phyloP scores from a whole-genome alignment of 2,329 filamentous ascomycete genomes.

The Cladosporium sp. region DNA sequence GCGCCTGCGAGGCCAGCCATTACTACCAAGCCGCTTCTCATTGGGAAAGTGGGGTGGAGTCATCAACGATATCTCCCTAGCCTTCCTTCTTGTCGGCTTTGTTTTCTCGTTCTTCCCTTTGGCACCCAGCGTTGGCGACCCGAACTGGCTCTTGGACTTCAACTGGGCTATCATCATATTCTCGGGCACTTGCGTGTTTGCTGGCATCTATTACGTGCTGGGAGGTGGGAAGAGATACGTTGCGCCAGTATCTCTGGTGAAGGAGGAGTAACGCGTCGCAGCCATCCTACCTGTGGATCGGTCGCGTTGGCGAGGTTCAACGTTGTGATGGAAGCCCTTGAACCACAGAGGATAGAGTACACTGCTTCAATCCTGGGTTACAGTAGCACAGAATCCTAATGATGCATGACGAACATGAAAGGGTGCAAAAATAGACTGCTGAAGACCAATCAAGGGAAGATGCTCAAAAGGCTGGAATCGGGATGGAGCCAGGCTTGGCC shows the following conservation, averaged over 20 bases:
- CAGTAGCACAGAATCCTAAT: background rate
- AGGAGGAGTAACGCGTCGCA: slow-evolving; percentile 27
- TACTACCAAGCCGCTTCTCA: slow-evolving; percentile 35
- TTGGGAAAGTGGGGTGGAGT: slow-evolving; percentile 34
- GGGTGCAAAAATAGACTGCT: background rate
- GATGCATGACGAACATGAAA: background rate
- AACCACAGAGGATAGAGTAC: background rate
- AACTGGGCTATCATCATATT: slow-evolving; percentile 39
- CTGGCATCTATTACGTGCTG: slow-evolving; percentile 30
- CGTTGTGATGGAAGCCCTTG: background rate
- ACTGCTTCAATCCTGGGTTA: background rate
- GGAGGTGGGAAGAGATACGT: slow-evolving; percentile 30
- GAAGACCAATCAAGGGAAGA: background rate
- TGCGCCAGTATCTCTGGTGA: slow-evolving; percentile 34
- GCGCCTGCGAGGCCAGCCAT: slow-evolving; percentile 33
- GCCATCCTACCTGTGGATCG: background rate
- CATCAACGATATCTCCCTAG: slow-evolving; percentile 37
- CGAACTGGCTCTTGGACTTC: slow-evolving; percentile 30
- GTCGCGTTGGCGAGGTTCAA: background rate
- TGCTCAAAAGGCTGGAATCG: background rate
- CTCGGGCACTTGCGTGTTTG: slow-evolving; percentile 26
- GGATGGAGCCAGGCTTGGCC: background rate
- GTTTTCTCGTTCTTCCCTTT: slow-evolving; percentile 38
- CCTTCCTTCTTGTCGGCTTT: slow-evolving; percentile 34
- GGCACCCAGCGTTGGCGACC: slow-evolving; percentile 25